Evolutionary conservation across 306 rosid species (phyloP).

Genomic region (Alnus glutinosa): DNA sequence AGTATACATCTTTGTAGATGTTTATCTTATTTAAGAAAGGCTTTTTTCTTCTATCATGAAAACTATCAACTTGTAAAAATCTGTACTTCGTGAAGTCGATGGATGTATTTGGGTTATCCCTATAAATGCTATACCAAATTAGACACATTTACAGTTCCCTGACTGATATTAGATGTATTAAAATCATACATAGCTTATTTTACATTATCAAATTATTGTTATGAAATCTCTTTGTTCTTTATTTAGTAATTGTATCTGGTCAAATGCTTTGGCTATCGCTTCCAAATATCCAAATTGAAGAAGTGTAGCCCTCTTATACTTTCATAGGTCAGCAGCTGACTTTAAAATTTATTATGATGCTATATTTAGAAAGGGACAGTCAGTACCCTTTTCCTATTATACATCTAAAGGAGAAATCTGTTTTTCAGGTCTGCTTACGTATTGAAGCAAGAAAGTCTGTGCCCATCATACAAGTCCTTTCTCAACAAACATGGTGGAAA

Average conservation of each 20-base stretch:
- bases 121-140: not conserved
- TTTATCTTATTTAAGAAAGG: no score
- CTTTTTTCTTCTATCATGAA: no score
- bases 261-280: not conserved
- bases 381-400: not conserved
- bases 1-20: no score
- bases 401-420: not conserved
- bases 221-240: not conserved
- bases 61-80: no score
- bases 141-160: not conserved
- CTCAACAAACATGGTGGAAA: conserved; percentile 95
- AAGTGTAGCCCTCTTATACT: conserved; percentile 1
- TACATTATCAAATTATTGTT: not conserved
- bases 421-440: conserved; percentile 87
- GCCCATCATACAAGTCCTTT: conserved; percentile 87
- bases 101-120: no score
- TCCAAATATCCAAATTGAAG: conserved; percentile 7
- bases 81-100: not conserved
- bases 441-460: conserved; percentile 92
- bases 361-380: conserved; percentile 3
- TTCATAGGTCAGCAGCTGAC: not conserved
- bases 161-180: not conserved
- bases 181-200: not conserved
- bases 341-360: conserved; percentile 14
- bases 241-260: not conserved